A percentile compares a stretch with the other conserved stretches of the same genome.
Evolutionary conservation across 2,329 filamentous ascomycete genomes (phyloP).

Genomic region (Fusarium pilosicola): DNA sequence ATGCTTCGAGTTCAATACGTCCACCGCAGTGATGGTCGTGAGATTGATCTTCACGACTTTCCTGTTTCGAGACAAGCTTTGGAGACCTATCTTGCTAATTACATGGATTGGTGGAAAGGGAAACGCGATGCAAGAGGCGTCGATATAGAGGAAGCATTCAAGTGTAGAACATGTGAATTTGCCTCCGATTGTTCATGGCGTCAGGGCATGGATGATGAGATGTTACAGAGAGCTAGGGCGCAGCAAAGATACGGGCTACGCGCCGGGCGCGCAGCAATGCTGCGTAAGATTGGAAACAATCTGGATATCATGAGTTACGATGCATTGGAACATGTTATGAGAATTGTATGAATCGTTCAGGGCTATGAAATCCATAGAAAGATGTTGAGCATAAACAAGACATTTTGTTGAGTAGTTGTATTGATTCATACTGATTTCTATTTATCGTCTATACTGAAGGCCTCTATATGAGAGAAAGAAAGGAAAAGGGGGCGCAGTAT

Average conservation of each 20-base stretch:
- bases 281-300: slow-evolving; percentile 9
- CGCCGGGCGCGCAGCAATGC: slow-evolving; percentile 14
- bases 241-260: slow-evolving; percentile 36
- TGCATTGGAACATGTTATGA: slow-evolving; percentile 1
- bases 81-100: slow-evolving; percentile 71
- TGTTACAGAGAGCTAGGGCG: slow-evolving; percentile 36
- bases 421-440: not conserved
- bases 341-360: not conserved
- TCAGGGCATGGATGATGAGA: slow-evolving; percentile 71
- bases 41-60: slow-evolving; percentile 68
- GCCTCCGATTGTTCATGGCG: slow-evolving; percentile 82
- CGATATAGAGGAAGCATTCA: slow-evolving; percentile 84
- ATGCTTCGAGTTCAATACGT: slow-evolving; percentile 66
- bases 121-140: slow-evolving; percentile 78
- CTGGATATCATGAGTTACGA: slow-evolving; percentile 34
- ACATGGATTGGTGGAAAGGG: slow-evolving; percentile 91
- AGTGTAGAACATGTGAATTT: slow-evolving; percentile 88
- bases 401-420: not conserved
- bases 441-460: not conserved
- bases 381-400: not conserved
- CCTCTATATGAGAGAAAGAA: not conserved
- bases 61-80: slow-evolving; percentile 73
- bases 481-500: accelerated
- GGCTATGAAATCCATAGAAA: not conserved
- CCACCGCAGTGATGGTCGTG: slow-evolving; percentile 61